These are phyloP conservation scores for Tripidium arundinaceum DNA, from an alignment of 202 grass and related monocot genomes.

Conservation along the genomic window DNA sequence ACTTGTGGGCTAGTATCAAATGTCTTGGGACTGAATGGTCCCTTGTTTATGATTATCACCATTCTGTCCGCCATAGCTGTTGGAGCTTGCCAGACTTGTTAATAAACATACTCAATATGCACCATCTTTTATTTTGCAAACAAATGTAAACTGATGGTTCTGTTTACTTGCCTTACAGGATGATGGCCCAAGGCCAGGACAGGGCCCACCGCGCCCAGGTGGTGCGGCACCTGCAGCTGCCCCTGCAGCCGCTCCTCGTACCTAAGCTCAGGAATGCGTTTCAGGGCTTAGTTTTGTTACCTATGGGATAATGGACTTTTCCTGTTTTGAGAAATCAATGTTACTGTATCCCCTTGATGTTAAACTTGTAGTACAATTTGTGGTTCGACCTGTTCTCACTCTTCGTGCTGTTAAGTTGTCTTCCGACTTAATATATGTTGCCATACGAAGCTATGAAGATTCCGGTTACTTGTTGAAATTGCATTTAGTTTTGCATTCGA, in stretches of 20 bases:
- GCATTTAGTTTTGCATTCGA: background rate
- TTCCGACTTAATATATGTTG: background rate
- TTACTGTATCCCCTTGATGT: background rate
- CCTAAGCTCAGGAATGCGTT: slow-evolving; percentile 7
- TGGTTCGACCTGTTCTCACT: background rate
- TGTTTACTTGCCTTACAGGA: slow-evolving; percentile 26
- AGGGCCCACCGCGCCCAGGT: slow-evolving; percentile 45
- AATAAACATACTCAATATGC: background rate
- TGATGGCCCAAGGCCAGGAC: slow-evolving; percentile 43
- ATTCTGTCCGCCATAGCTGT: background rate
- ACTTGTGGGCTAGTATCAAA: background rate
- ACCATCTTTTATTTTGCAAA: background rate
- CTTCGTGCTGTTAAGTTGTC: background rate
- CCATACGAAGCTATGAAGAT: background rate
- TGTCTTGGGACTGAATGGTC: background rate
- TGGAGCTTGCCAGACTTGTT: background rate
- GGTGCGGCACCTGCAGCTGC: slow-evolving; percentile 29
- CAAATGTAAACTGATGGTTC: background rate
- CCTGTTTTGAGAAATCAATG: background rate
- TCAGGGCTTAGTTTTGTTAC: slow-evolving; percentile 2
- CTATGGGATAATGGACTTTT: background rate
- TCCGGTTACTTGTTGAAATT: background rate
- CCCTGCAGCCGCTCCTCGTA: slow-evolving; percentile 19
- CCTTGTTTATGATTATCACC: background rate
- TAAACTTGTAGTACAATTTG: slow-evolving; percentile 7